Evolutionary conservation across 2,329 filamentous ascomycete genomes (phyloP).

Genomic region (Mycosphaerella arachidis): DNA sequence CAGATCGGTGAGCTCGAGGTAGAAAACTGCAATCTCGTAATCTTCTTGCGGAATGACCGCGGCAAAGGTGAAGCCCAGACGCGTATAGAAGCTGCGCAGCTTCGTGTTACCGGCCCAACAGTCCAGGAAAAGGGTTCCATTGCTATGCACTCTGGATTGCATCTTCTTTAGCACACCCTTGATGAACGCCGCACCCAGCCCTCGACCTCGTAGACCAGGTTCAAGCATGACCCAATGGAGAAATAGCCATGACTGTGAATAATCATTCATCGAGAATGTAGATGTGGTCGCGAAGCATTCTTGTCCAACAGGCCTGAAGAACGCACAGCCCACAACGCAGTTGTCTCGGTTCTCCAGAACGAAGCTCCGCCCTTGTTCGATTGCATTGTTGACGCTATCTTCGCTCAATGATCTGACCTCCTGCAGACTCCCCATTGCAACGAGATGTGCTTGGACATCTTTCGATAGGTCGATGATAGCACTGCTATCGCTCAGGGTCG

Average conservation of each 20-base stretch:
- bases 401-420: background rate
- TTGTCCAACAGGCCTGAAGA: background rate
- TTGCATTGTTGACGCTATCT: background rate
- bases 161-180: background rate
- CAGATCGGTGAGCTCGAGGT: background rate
- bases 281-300: conserved; percentile 1
- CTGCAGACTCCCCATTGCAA: conserved; percentile 12
- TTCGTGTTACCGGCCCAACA: conserved; percentile 15
- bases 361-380: background rate
- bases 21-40: conserved; percentile 12
- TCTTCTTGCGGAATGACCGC: conserved; percentile 8
- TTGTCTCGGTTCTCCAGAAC: background rate
- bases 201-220: conserved; percentile 6
- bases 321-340: background rate
- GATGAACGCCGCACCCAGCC: conserved; percentile 2
- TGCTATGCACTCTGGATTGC: background rate
- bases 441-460: conserved; percentile 5
- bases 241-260: conserved; percentile 7
- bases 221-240: conserved; percentile 13
- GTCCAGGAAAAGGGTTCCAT: conserved; percentile 11
- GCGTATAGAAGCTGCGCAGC: conserved; percentile 10
- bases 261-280: conserved; percentile 1
- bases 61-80: conserved; percentile 6
- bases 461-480: conserved; percentile 5
- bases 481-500: background rate